Conservation (phyloP, 192 early-diverging fungal genomes). For the Coemansia sp. region DNA sequence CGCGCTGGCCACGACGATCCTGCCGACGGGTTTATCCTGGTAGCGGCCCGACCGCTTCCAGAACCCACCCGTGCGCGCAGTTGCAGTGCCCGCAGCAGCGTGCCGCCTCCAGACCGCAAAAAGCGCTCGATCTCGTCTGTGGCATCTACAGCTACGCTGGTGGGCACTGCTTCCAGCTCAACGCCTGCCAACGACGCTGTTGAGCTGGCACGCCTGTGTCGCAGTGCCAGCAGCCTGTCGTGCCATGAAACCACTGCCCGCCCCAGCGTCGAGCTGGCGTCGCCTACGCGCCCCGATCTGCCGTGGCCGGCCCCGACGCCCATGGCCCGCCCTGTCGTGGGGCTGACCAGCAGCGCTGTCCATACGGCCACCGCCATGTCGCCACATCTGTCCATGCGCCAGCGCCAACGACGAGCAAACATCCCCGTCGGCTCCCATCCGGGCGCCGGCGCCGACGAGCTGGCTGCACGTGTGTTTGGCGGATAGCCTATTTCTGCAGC, state of each 20-base stretch:
- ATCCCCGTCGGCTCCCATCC: slow-evolving; percentile 33
- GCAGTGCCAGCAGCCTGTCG: slow-evolving; percentile 45
- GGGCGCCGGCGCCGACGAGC: slow-evolving; percentile 11
- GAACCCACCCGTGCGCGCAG: slow-evolving; percentile 34
- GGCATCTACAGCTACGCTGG: slow-evolving; percentile 30
- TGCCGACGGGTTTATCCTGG: slow-evolving; percentile 47
- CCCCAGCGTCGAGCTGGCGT: slow-evolving; percentile 28
- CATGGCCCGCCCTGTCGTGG: slow-evolving; percentile 22
- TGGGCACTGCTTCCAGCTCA: slow-evolving; percentile 12
- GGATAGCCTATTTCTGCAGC: background rate
- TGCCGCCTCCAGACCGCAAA: slow-evolving; percentile 7
- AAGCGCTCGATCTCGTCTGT: slow-evolving; percentile 49
- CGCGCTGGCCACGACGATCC: slow-evolving; percentile 27
- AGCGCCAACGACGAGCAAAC: slow-evolving; percentile 24
- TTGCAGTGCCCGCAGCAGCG: slow-evolving; percentile 1
- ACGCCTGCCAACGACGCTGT: slow-evolving; percentile 16
- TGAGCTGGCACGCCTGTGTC: slow-evolving; percentile 33
- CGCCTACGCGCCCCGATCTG: background rate
- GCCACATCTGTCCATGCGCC: slow-evolving; percentile 24
- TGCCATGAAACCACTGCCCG: slow-evolving; percentile 40
- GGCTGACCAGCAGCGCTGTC: slow-evolving; percentile 28
- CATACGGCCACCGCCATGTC: slow-evolving; percentile 36
- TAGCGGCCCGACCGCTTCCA: slow-evolving; percentile 40
- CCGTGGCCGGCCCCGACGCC: slow-evolving; percentile 15
- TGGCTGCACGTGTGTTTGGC: slow-evolving; percentile 13